These are phyloP conservation scores for Secale cereale DNA, from an alignment of 176 grass and related monocot genomes.

Conservation along the genomic window DNA sequence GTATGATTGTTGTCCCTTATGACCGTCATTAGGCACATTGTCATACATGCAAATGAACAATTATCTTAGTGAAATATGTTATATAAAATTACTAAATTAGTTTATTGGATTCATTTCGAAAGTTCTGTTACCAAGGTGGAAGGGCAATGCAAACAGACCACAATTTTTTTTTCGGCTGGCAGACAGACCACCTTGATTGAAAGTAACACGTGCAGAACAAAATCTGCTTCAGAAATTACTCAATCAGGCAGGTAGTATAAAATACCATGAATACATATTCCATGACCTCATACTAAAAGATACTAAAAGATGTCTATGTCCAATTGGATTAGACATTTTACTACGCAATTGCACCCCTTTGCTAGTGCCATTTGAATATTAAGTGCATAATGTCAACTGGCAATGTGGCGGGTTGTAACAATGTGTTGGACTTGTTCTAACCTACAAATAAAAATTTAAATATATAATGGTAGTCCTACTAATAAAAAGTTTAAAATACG, in stretches of 20 bases:
- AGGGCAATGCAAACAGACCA: neutral
- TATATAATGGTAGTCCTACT: neutral
- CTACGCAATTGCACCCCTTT: neutral
- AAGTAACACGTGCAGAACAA: neutral
- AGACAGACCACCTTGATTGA: neutral
- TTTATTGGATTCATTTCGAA: neutral
- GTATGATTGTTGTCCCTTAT: neutral
- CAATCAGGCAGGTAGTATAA: neutral
- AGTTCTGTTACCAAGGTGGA: neutral
- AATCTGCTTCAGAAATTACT: neutral
- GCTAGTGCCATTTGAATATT: neutral
- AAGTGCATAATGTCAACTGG: neutral
- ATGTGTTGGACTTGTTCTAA: neutral
- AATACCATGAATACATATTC: neutral
- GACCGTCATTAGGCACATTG: neutral
- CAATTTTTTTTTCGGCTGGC: too few relatives aligned
- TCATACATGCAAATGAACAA: neutral
- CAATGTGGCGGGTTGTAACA: neutral
- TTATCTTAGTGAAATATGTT: neutral
- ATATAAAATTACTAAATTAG: neutral
- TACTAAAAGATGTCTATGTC: too few relatives aligned
- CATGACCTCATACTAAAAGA: neutral
- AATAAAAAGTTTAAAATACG: too few relatives aligned
- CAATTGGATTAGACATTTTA: neutral
- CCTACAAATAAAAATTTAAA: neutral